These are phyloP conservation scores for Phlyctochytrium planicorne DNA, from an alignment of 192 early-diverging fungal species.

Conservation along the genomic window DNA sequence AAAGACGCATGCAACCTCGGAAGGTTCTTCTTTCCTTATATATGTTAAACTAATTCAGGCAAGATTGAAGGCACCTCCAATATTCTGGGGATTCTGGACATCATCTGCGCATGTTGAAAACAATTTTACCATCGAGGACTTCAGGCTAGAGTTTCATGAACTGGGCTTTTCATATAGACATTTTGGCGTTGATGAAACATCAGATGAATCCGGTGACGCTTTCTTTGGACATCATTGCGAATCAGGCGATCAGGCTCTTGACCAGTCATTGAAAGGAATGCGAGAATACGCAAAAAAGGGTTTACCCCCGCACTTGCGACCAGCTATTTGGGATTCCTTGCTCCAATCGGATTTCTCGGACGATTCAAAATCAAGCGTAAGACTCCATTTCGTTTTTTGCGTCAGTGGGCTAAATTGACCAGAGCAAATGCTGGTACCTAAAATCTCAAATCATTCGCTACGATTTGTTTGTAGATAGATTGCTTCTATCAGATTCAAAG, in stretches of 20 bases:
- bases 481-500: conserved; percentile 44
- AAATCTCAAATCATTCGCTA: conserved; percentile 30
- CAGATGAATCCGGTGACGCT: conserved; percentile 20
- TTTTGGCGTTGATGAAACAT: conserved; percentile 26
- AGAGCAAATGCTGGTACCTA: conserved; percentile 17
- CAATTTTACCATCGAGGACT: conserved; percentile 27
- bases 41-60: background rate
- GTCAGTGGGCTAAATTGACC: background rate
- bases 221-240: conserved; percentile 25
- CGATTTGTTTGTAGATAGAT: conserved; percentile 45
- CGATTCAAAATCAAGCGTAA: conserved; percentile 26
- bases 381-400: too few species aligned
- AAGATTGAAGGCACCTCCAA: background rate
- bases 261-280: too few species aligned
- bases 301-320: conserved; percentile 37
- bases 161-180: conserved; percentile 23
- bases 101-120: too few species aligned
- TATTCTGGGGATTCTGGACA: conserved; percentile 17
- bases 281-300: conserved; percentile 39
- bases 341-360: conserved; percentile 42
- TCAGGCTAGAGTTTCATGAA: conserved; percentile 30
- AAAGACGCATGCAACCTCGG: background rate
- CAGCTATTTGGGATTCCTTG: conserved; percentile 45
- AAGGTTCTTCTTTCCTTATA: conserved; percentile 1
- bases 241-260: conserved; percentile 12